Percentiles rank a stretch among this genome's conserved stretches.
Evolutionary conservation across 306 rosid genomes (phyloP).

Genomic region (Cicer chorassanicum): DNA sequence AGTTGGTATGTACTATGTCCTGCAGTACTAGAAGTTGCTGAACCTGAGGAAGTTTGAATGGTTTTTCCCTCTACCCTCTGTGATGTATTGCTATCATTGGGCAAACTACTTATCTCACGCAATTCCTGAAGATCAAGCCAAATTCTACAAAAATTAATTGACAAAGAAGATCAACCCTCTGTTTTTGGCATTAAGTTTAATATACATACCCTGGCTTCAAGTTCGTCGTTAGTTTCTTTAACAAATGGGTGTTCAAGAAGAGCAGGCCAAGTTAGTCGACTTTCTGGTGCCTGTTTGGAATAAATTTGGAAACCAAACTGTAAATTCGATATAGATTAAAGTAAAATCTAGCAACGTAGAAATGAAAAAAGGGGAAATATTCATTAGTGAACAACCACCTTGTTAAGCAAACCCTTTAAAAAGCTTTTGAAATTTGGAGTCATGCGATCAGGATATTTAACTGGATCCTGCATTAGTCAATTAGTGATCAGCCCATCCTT

Average conservation of each 20-base stretch:
- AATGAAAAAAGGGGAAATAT: conserved; percentile 25
- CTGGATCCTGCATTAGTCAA: conserved; percentile 79
- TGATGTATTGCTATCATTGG: conserved; percentile 54
- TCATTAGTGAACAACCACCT: conserved; percentile 77
- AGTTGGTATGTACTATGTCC: conserved; percentile 24
- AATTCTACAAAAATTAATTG: conserved; percentile 24
- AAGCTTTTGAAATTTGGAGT: conserved; percentile 83
- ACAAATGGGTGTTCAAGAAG: conserved; percentile 96
- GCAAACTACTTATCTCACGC: conserved; percentile 53
- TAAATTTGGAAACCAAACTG: conserved; percentile 39
- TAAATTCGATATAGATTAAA: conserved; percentile 31
- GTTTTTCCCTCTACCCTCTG: conserved; percentile 63
- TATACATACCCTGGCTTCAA: conserved; percentile 65
- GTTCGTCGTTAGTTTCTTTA: conserved; percentile 67
- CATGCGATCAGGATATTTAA: conserved; percentile 94
- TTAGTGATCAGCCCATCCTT: conserved; percentile 42
- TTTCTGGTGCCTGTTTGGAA: conserved; percentile 78
- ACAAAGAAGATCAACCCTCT: conserved; percentile 10
- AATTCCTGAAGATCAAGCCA: conserved; percentile 58
- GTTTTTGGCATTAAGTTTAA: conserved; percentile 36
- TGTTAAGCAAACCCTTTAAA: conserved; percentile 88
- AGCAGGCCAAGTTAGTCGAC: conserved; percentile 95
- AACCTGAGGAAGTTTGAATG: conserved; percentile 52
- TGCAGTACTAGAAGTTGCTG: conserved; percentile 48
- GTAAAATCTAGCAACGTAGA: conserved; percentile 27